Base-by-base conservation (phyloP, 1,284 basidiomycete genomes). In the Butyriboletus pseudospeciosus region DNA sequence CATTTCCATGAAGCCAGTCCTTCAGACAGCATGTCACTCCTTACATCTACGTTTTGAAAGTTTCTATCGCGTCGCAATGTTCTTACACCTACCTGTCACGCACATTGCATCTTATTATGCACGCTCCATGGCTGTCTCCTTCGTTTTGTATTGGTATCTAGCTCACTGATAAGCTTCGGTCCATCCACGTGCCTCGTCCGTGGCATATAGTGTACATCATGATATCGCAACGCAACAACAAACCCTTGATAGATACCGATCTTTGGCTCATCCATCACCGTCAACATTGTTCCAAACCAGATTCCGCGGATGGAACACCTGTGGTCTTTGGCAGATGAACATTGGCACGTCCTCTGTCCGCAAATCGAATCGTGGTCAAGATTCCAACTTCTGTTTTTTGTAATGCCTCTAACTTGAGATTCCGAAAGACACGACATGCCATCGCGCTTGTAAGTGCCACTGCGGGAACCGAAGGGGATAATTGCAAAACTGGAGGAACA, bases 351-450 rank as follows among this genome's bases (percentile, higher is more conserved):
- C 39, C 49, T 39, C 35, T 51, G n/a, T 49, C 44, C 7, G 36
- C 61, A 43, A 69, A 69, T 37, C 34, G 56, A 20, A 65, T 49
- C 7, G 66, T 56, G 14, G 62, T 51, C 45, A 68, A 7, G 34
- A 41, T 23, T n/a, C 25, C 55, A 32, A 40, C 49, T 38, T 61
- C 56, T 26, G 53, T 48, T 30, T 45, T 38, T 9, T 56, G 38
- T 30, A 52, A 37, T 14, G 50, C 39, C 44, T 68, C 57, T 23
- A 58, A 47, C 47, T 56, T 63, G 71, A 75, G 73, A 45, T 71
- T 64, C 20, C 67, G 65, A 61, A 67, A 71, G 48, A 73, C 65
- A 26, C 66, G 65, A 51, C 68, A 69, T 5, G 68, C 65, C 66
- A 73, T 73, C 23, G 60, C 56, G 45, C 62, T 66, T 7, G 63